Percentiles rank a stretch among this genome's conserved stretches.
phyloP scores from a whole-genome alignment of 2,329 filamentous ascomycete genomes.

The Aspergillus novofumigatus region DNA sequence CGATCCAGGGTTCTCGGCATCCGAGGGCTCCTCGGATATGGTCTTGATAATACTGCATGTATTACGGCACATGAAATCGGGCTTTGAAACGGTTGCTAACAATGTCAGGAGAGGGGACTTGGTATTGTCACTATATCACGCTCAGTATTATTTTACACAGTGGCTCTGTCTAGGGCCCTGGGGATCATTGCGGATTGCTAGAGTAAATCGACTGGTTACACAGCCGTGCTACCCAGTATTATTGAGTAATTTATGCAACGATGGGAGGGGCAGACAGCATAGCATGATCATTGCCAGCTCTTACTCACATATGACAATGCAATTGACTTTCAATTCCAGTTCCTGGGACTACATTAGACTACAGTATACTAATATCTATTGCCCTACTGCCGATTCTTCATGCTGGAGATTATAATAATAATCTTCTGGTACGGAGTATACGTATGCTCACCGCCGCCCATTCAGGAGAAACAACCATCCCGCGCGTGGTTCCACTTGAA shows the following conservation, averaged over 20 bases:
- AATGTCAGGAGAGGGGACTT: neutral
- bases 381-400: too few relatives aligned
- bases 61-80: neutral
- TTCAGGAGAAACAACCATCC: neutral
- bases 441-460: neutral
- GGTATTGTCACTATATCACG: neutral
- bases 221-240: neutral
- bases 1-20: neutral
- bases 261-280: neutral
- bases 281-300: neutral
- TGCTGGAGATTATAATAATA: too few relatives aligned
- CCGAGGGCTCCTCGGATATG: slow-evolving; percentile 7
- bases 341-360: too few relatives aligned
- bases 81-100: neutral
- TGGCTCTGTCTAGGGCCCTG: neutral
- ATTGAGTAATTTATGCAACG: neutral
- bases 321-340: neutral
- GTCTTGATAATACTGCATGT: neutral
- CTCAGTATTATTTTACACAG: neutral
- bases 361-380: too few relatives aligned
- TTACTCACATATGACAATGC: neutral
- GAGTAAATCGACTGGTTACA: neutral
- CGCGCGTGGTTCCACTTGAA: neutral
- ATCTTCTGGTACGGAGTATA: neutral
- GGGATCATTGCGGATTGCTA: neutral